Evolutionary conservation across 495 filamentous ascomycete species (phyloP).

Genomic region (Penicillium ucsense): DNA sequence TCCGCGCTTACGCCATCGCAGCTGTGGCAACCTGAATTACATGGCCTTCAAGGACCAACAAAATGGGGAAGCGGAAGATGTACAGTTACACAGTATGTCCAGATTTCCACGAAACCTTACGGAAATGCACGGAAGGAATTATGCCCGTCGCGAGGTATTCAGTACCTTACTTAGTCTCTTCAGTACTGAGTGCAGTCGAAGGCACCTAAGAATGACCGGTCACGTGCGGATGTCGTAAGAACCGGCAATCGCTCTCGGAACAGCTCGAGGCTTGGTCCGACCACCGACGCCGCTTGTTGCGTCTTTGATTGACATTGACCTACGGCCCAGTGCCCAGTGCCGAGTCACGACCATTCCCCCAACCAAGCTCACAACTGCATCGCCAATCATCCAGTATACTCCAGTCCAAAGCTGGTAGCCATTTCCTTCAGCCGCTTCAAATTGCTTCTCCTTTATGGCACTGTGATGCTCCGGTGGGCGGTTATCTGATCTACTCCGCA

Average conservation of each 20-base stretch:
- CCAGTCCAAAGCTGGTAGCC: neutral
- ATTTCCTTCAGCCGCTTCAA: neutral
- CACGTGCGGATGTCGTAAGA: constrained; percentile 16
- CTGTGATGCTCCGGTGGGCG: constrained; percentile 9
- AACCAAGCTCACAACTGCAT: neutral
- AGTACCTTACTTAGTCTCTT: too few relatives aligned
- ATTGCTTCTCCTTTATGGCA: constrained; percentile 6
- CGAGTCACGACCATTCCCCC: neutral
- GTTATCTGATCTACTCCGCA: constrained; percentile 20
- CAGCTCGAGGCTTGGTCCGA: constrained; percentile 1
- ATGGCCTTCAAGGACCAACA: too few relatives aligned
- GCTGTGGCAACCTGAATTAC: too few relatives aligned
- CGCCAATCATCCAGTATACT: neutral
- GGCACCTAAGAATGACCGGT: neutral
- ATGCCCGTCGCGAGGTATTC: too few relatives aligned
- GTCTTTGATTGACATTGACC: neutral
- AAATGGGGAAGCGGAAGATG: too few relatives aligned
- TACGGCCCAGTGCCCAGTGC: neutral
- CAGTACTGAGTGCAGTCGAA: neutral
- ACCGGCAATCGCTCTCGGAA: constrained; percentile 12
- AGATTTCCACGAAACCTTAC: too few relatives aligned
- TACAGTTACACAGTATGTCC: too few relatives aligned
- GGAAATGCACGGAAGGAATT: too few relatives aligned
- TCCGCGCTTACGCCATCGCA: too few relatives aligned
- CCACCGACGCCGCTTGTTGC: neutral